Base-by-base conservation (phyloP, 1,284 basidiomycete species). In the Cutaneotrichosporon spelunceum region DNA sequence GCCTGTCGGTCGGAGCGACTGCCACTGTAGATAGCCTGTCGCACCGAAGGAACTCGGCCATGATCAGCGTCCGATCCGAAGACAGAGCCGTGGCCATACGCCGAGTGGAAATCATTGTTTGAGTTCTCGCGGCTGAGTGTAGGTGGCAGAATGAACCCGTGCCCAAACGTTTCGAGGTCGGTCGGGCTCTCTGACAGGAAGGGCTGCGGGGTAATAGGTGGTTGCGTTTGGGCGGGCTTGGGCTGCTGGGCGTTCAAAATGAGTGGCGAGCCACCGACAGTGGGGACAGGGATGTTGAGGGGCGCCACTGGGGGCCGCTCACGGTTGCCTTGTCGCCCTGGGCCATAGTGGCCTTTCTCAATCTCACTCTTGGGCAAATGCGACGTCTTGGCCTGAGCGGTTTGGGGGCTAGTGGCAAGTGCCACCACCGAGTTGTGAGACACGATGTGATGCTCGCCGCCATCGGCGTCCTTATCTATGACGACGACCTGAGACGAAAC, bases 91-190 rank as follows among this genome's bases (percentile, higher is more conserved):
- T 55, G 53, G 24, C 53, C 53, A n/a, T 44, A 34, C 24, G 53
- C 53, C 24, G 53, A 55, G 52, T 53, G 34, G 34, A 53, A 53
- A 13, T 53, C 52, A 34, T 53, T 23, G 23, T 26, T 34, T 21
- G 52, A 53, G 33, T 53, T 23, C 21, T 50, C 27, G 26, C 48
- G 48, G 48, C 26, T 50, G 16, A 50, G 48, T 10, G 13, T 14
- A 13, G 14, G 27, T 4, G 19, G 27, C 0, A 27, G 48, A 14
- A 50, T 10, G 14, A 50, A 50, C 8, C 19, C 48, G 26, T 50
- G 48, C 8, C 48, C 48, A 16, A 50, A 50, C 48, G 48, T 30
- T 13, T 27, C 26, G 26, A 16, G 26, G 48, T 50, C 48, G 13
- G 48, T 50, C 8, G 48, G 48, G 48, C 48, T 50, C 48, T 50